Evolutionary conservation across 148 eudicot species (phyloP), one percentile per base, ranked within the genome.

Genomic region (Polygonum maritimum): DNA sequence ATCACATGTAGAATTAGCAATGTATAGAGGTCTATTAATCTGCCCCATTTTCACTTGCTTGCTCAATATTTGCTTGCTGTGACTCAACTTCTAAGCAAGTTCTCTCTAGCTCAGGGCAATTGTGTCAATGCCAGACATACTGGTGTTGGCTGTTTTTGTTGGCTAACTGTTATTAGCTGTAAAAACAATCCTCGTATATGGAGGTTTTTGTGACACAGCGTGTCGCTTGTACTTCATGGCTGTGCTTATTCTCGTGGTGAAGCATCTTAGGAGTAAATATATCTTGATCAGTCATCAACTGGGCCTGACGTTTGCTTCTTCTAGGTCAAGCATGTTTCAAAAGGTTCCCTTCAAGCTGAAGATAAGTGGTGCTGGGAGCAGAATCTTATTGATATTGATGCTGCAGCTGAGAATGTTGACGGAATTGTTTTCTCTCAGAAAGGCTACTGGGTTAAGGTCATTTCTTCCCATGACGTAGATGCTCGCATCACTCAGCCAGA

Each of bases 351-450:
- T 14, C 36, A 73, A 10, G 85, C 82, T 69, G 91, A 86, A 78
- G 98, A 95, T 86, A 79, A 75, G n/a, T 92, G 99, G 99, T 95
- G 99, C 85, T 95, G 99, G 99, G 90, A 91, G 79, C 81, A 87
- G 87, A 88, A 78, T 69, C 83, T 78, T 78, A 44, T 85, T 45
- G 86, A 87, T 89, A 81, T 95, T 44, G 86, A 88, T 82, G 91
- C 92, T 79, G 94, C 90, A 57, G 84, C 86, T 31, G 98, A 89
- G 80, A 92, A 95, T 86, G 83, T 91, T 41, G 80, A 90, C 74
- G 94, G 88, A 75, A 80, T 92, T 76, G 45, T 81, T 48, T 91
- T 95, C 84, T 78, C 83, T 70, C 98, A 95, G 76, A 90, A 85
- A 82, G 97, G 99, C 67, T 95, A 89, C 71, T 92, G 90, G 97